Percentiles rank a stretch among this genome's conserved stretches.
phyloP scores from a whole-genome alignment of 2,329 filamentous ascomycete species.

The Akanthomyces dipterigenus region DNA sequence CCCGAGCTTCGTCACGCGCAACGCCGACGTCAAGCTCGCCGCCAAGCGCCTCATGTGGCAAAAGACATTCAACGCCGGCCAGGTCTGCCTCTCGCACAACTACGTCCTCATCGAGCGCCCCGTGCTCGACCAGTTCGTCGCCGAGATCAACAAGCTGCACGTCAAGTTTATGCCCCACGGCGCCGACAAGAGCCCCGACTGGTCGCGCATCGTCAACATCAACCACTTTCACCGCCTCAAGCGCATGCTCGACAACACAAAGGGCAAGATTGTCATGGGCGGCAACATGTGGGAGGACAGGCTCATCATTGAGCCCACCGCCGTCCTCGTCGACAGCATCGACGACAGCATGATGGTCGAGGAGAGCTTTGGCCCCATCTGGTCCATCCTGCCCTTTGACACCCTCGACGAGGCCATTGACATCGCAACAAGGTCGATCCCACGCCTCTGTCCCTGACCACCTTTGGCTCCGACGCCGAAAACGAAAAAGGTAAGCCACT shows the following conservation, averaged over 20 bases:
- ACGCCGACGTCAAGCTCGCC: conserved; percentile 71
- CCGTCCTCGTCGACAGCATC: conserved; percentile 71
- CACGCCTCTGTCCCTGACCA: conserved; percentile 77
- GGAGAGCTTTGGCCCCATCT: conserved; percentile 91
- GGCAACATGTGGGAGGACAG: conserved; percentile 74
- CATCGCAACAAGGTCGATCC: conserved; percentile 71
- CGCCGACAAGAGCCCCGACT: conserved; percentile 69
- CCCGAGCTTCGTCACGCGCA: conserved; percentile 83
- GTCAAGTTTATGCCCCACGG: conserved; percentile 80
- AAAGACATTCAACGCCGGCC: conserved; percentile 79
- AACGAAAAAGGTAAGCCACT: conserved; percentile 57
- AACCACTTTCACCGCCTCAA: conserved; percentile 76
- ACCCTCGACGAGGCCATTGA: conserved; percentile 79
- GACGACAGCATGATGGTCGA: conserved; percentile 70
- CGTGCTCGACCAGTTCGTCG: conserved; percentile 64
- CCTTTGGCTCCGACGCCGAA: conserved; percentile 77
- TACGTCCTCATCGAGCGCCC: conserved; percentile 79
- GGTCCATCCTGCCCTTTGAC: conserved; percentile 72
- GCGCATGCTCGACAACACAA: conserved; percentile 78
- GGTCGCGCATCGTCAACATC: conserved; percentile 72
- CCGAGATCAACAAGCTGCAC: conserved; percentile 63
- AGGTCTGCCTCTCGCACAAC: conserved; percentile 90
- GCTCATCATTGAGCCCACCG: conserved; percentile 84
- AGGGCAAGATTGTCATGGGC: conserved; percentile 80
- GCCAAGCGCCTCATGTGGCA: conserved; percentile 83